Conservation (phyloP, 371 early-diverging fungal genomes). For the Mortierella sp. region DNA sequence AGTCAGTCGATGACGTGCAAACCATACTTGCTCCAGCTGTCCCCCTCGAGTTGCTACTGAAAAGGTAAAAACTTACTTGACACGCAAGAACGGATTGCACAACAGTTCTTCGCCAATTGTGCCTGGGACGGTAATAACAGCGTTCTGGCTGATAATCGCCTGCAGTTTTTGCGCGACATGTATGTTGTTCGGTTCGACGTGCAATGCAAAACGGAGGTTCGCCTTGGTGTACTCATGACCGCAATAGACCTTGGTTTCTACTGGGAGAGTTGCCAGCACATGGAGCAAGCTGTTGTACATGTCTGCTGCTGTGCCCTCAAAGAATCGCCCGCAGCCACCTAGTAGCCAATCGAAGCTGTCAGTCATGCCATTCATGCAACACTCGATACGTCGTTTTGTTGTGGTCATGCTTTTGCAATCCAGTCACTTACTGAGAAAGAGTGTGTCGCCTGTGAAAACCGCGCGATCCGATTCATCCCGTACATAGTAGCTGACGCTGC, state of each 20-base stretch:
- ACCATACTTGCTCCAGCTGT: too few relatives aligned
- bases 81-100: slow-evolving; percentile 91
- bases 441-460: slow-evolving; percentile 85
- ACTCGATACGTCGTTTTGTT: background rate
- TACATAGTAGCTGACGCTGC: slow-evolving; percentile 88
- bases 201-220: slow-evolving; percentile 71
- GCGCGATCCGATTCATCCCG: slow-evolving; percentile 61
- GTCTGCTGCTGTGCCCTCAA: slow-evolving; percentile 88
- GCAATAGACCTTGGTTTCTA: slow-evolving; percentile 87
- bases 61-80: slow-evolving; percentile 54
- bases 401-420: too few relatives aligned
- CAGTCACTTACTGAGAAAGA: slow-evolving; percentile 71
- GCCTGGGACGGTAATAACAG: slow-evolving; percentile 77
- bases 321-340: slow-evolving; percentile 91
- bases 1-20: background rate
- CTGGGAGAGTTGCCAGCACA: slow-evolving; percentile 75
- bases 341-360: background rate
- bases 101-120: slow-evolving; percentile 87
- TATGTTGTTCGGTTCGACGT: slow-evolving; percentile 70
- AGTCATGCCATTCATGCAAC: background rate
- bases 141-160: slow-evolving; percentile 23
- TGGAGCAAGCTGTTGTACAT: slow-evolving; percentile 82
- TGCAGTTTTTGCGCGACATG: slow-evolving; percentile 48
- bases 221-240: slow-evolving; percentile 92
- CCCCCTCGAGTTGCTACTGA: background rate